A percentile compares a stretch with the other conserved stretches of the same genome.
Evolutionary conservation across 176 grass and related monocot genomes (phyloP).

Genomic region (Ensete ventricosum): DNA sequence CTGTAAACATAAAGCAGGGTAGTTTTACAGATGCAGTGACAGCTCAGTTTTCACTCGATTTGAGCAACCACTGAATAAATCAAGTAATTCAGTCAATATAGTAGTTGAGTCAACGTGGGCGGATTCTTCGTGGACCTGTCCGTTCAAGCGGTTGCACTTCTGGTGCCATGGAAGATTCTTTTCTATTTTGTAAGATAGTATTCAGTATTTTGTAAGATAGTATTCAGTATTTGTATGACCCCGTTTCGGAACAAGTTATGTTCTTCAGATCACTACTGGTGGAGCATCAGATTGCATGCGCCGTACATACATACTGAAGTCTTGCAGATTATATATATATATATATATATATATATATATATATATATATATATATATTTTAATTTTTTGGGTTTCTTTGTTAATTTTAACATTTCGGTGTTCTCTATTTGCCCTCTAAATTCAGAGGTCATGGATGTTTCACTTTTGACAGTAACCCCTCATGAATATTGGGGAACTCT

Average conservation of each 20-base stretch:
- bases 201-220: neutral
- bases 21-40: neutral
- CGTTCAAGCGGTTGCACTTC: neutral
- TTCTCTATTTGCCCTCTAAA: neutral
- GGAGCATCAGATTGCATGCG: neutral
- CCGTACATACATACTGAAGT: neutral
- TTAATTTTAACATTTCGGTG: neutral
- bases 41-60: neutral
- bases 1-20: neutral
- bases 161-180: neutral
- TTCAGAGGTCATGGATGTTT: neutral
- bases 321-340: no score
- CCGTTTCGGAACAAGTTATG: neutral
- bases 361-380: no score
- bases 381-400: neutral
- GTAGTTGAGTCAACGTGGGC: neutral
- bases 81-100: neutral
- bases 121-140: neutral
- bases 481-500: neutral
- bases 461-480: neutral
- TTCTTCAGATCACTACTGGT: neutral
- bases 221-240: neutral
- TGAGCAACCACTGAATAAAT: neutral
- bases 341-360: no score
- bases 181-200: neutral